These are phyloP conservation scores for Mycena sp. DNA, from an alignment of 1,284 basidiomycete genomes.

Conservation along the genomic window DNA sequence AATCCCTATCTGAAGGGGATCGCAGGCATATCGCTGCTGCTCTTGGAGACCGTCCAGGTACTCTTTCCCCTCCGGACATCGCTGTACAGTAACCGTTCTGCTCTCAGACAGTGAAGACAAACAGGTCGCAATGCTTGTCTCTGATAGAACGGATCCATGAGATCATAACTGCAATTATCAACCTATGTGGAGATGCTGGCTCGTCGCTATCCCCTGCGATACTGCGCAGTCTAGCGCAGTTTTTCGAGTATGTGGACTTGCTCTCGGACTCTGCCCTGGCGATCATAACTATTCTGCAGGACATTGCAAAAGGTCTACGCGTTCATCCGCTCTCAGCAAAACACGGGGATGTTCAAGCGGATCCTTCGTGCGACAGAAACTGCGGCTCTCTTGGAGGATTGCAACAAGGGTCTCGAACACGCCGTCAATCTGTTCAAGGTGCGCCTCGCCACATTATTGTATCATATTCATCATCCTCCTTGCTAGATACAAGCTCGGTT, in stretches of 20 bases:
- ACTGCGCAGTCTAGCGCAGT: neutral
- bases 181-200: neutral
- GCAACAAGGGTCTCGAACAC: neutral
- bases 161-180: slow-evolving; percentile 4
- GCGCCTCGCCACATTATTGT: neutral
- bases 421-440: slow-evolving; percentile 4
- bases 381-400: slow-evolving; percentile 4
- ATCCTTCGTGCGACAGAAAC: slow-evolving; percentile 2
- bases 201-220: neutral
- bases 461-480: too few species aligned
- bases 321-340: slow-evolving; percentile 3
- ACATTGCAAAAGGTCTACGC: slow-evolving; percentile 15
- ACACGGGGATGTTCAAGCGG: neutral
- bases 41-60: slow-evolving; percentile 9
- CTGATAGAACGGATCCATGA: slow-evolving; percentile 10
- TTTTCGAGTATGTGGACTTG: slow-evolving; percentile 35
- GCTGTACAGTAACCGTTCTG: neutral
- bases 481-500: slow-evolving; percentile 5
- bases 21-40: slow-evolving; percentile 7
- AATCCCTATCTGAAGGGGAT: slow-evolving; percentile 13
- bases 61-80: neutral
- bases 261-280: slow-evolving; percentile 46
- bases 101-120: slow-evolving; percentile 12
- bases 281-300: slow-evolving; percentile 24
- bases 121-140: slow-evolving; percentile 4